Conservation (phyloP, 495 filamentous ascomycete genomes). For the Aspergillus hancockii region DNA sequence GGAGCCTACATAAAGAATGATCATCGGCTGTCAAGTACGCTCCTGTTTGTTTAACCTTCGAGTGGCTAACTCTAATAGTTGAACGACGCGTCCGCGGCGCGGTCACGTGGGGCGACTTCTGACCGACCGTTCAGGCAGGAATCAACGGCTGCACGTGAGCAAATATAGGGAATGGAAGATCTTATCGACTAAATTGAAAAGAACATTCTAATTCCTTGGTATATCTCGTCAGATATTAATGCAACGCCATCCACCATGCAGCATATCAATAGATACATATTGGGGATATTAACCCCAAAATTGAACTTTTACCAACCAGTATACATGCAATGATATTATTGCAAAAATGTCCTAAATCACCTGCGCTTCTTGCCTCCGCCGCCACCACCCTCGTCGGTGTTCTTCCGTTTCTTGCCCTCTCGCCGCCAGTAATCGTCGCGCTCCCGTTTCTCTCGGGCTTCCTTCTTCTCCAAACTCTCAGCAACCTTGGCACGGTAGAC, state of each 20-base stretch:
- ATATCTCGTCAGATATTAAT: conserved; percentile 7
- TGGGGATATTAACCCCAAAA: conserved; percentile 16
- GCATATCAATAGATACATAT: conserved; percentile 23
- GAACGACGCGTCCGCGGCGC: conserved; percentile 40
- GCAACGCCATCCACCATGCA: conserved; percentile 30
- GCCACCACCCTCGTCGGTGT: conserved; percentile 50
- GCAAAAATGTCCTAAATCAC: conserved; percentile 23
- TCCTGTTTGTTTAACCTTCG: background rate
- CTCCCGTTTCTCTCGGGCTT: conserved; percentile 82
- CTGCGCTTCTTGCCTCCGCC: conserved; percentile 71
- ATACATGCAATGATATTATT: conserved; percentile 25
- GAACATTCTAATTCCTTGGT: background rate
- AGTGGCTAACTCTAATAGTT: conserved; percentile 13
- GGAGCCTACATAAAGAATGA: conserved; percentile 2
- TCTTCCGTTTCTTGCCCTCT: conserved; percentile 92
- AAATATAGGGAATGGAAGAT: background rate
- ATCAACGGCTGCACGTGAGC: background rate
- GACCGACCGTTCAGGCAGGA: conserved; percentile 9
- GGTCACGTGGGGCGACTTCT: conserved; percentile 34
- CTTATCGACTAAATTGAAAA: too few relatives aligned
- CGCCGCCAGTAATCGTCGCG: conserved; percentile 88
- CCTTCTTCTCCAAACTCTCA: conserved; percentile 78
- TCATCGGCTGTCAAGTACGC: background rate
- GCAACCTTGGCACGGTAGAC: conserved; percentile 78
- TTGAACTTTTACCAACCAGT: conserved; percentile 21